These are phyloP conservation scores for Globisporangium radiosum DNA, from an alignment of 352 stramenopile genomes.

Conservation along the genomic window DNA sequence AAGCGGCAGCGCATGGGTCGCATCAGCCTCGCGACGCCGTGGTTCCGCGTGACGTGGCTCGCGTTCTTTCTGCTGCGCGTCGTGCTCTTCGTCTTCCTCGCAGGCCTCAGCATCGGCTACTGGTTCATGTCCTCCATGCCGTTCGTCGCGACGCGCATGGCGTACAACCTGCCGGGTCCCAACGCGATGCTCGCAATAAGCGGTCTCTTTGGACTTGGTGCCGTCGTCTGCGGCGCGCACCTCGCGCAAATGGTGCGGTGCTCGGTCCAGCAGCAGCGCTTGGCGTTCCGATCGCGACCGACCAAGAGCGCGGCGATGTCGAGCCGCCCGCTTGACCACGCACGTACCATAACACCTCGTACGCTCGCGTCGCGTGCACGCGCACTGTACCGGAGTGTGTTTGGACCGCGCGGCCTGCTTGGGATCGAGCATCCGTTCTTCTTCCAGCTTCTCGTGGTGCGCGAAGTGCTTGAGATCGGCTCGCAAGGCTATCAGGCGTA, in stretches of 20 bases:
- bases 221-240: conserved; percentile 1
- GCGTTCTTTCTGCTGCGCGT: conserved; percentile 6
- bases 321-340: not conserved
- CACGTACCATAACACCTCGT: not conserved
- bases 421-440: conserved; percentile 11
- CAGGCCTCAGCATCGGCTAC: conserved; percentile 1
- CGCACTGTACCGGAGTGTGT: not conserved
- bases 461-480: conserved; percentile 19
- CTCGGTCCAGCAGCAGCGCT: conserved; percentile 1
- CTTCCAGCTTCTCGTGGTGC: conserved; percentile 13
- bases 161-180: conserved; percentile 7
- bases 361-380: not conserved
- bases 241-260: not conserved
- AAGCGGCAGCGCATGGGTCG: conserved; percentile 2
- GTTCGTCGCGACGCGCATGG: not conserved
- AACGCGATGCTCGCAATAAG: conserved; percentile 1
- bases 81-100: conserved; percentile 6
- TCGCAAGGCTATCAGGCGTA: conserved; percentile 26
- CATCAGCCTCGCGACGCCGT: conserved; percentile 3
- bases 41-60: conserved; percentile 4
- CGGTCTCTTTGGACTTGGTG: conserved; percentile 1
- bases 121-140: conserved; percentile 10
- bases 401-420: conserved; percentile 4
- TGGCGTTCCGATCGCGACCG: conserved; percentile 1
- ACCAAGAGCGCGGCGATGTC: not conserved